Percentiles rank a stretch among this genome's conserved stretches.
Conservation (phyloP, 2,329 filamentous ascomycete species). For the Ramichloridium luteum region DNA sequence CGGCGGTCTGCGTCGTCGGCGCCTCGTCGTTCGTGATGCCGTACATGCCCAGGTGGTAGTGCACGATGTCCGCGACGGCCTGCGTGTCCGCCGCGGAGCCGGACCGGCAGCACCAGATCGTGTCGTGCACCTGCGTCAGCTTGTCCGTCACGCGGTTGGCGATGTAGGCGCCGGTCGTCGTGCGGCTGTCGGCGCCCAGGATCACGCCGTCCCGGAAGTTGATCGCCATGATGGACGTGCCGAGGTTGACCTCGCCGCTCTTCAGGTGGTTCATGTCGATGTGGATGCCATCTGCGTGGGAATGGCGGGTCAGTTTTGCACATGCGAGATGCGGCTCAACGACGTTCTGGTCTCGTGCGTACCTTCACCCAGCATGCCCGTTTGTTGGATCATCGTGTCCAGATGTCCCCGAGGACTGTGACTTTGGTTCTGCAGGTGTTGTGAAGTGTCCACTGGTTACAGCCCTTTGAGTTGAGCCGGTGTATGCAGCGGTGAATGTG, state of each 20-base stretch:
- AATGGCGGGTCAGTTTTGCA: slow-evolving; percentile 11
- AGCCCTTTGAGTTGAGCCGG: background rate
- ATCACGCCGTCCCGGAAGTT: slow-evolving; percentile 99
- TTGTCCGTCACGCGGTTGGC: slow-evolving; percentile 99
- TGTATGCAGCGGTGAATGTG: background rate
- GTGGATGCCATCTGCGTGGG: slow-evolving; percentile 97
- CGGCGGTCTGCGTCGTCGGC: slow-evolving; percentile 89
- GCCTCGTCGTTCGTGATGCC: slow-evolving; percentile 78
- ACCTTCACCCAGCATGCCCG: slow-evolving; percentile 32
- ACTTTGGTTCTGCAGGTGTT: too few relatives aligned
- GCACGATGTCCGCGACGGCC: slow-evolving; percentile 93
- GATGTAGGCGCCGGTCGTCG: slow-evolving; percentile 95
- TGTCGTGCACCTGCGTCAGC: slow-evolving; percentile 95
- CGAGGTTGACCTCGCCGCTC: slow-evolving; percentile 96
- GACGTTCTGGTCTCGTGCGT: slow-evolving; percentile 7
- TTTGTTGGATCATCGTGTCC: slow-evolving; percentile 25
- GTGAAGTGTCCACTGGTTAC: too few relatives aligned
- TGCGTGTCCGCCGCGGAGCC: slow-evolving; percentile 96
- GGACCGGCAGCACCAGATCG: slow-evolving; percentile 98
- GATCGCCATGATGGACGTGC: slow-evolving; percentile 98
- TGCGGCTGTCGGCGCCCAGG: slow-evolving; percentile 92
- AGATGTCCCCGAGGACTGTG: too few relatives aligned
- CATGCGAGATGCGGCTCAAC: too few relatives aligned
- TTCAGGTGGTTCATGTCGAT: slow-evolving; percentile 98
- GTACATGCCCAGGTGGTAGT: slow-evolving; percentile 90